A percentile compares a stretch with the other conserved stretches of the same genome.
Evolutionary conservation across 2,329 filamentous ascomycete genomes (phyloP).

Genomic region (Clonostachys rosea): DNA sequence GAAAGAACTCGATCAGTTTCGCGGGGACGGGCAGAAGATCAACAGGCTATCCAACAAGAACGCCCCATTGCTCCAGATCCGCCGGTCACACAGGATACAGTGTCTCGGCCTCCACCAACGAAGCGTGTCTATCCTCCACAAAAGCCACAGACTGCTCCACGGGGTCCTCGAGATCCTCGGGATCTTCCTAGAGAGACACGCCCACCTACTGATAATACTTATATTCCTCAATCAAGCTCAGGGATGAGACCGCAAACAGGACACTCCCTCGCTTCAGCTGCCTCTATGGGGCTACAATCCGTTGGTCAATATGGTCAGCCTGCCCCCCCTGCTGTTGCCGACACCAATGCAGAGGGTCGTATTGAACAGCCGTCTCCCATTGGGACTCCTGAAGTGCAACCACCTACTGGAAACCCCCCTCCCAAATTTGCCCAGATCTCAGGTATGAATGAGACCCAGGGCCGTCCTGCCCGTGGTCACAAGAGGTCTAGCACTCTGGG

Average conservation of each 20-base stretch:
- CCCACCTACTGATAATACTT: conserved; percentile 30
- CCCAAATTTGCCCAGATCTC: conserved; percentile 54
- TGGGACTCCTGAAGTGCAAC: conserved; percentile 63
- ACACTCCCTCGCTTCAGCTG: conserved; percentile 68
- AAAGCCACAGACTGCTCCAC: conserved; percentile 3
- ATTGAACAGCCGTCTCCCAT: conserved; percentile 68
- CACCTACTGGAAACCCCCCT: conserved; percentile 56
- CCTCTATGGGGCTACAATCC: conserved; percentile 59
- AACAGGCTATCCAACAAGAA: conserved; percentile 29
- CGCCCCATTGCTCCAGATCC: conserved; percentile 59
- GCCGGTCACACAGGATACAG: conserved; percentile 36
- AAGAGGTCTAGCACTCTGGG: conserved; percentile 73
- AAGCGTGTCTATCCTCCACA: conserved; percentile 28
- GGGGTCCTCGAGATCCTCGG: conserved; percentile 14
- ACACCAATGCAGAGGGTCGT: conserved; percentile 83
- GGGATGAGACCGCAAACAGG: conserved; percentile 68
- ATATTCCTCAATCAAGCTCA: conserved; percentile 17
- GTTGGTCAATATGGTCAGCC: conserved; percentile 79
- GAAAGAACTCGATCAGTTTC: conserved; percentile 4
- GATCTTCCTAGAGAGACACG: conserved; percentile 18
- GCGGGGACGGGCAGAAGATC: not conserved
- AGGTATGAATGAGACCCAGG: conserved; percentile 48
- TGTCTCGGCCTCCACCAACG: conserved; percentile 26
- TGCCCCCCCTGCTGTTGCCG: conserved; percentile 78
- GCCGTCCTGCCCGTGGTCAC: conserved; percentile 49